A percentile compares a stretch with the other conserved stretches of the same genome.
These are phyloP conservation scores for Scutellaria barbata DNA, from an alignment of 257 asterid genomes.

Conservation along the genomic window DNA sequence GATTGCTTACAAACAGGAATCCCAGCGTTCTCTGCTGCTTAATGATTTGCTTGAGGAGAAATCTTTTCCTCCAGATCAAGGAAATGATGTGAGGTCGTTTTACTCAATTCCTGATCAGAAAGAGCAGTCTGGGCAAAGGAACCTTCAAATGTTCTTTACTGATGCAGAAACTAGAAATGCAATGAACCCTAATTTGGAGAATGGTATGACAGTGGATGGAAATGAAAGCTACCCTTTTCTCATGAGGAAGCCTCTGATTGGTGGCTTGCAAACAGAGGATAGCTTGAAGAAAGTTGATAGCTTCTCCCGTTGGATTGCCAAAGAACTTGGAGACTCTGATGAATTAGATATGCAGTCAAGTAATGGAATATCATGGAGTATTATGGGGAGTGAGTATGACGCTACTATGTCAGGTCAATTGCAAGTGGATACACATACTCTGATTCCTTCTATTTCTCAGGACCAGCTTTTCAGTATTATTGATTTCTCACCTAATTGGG, in stretches of 20 bases:
- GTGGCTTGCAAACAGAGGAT: conserved; percentile 63
- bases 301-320: conserved; percentile 89
- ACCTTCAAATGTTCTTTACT: conserved; percentile 49
- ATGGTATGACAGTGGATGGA: conserved; percentile 44
- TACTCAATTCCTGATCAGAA: conserved; percentile 49
- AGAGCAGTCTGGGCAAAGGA: conserved; percentile 47
- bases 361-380: conserved; percentile 71
- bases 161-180: conserved; percentile 46
- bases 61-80: conserved; percentile 49
- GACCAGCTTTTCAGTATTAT: conserved; percentile 84
- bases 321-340: conserved; percentile 78
- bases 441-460: conserved; percentile 75
- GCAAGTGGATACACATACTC: conserved; percentile 65
- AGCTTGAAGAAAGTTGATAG: conserved; percentile 95
- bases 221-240: conserved; percentile 52
- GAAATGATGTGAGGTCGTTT: conserved; percentile 42
- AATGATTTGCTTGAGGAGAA: conserved; percentile 47
- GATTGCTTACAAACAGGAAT: conserved; percentile 50
- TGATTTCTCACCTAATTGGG: conserved; percentile 80
- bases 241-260: conserved; percentile 61
- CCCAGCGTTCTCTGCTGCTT: conserved; percentile 47
- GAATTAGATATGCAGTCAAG: conserved; percentile 64
- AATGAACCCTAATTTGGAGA: conserved; percentile 49
- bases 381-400: conserved; percentile 64
- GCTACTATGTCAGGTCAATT: conserved; percentile 65